Percentiles rank a stretch among this genome's conserved stretches.
Conservation (phyloP, 2,329 filamentous ascomycete genomes). For the Lachnellula arida region DNA sequence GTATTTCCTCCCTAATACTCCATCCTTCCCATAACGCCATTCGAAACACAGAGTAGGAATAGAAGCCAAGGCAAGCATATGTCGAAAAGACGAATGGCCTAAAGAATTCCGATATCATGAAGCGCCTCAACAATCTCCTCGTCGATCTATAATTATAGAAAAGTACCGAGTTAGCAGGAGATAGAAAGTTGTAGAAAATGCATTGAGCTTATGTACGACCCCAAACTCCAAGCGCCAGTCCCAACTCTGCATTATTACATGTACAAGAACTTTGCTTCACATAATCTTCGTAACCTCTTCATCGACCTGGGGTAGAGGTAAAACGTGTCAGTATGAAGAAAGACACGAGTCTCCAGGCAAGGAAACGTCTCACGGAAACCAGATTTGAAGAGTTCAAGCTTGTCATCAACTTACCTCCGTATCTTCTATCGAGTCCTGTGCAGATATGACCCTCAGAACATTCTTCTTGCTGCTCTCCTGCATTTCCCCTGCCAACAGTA, state of each 20-base stretch:
- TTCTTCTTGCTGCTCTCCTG: slow-evolving; percentile 99
- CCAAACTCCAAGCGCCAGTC: slow-evolving; percentile 12
- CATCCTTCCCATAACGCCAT: neutral
- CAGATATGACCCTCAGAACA: slow-evolving; percentile 88
- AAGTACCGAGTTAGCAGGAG: slow-evolving; percentile 5
- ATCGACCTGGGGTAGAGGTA: slow-evolving; percentile 38
- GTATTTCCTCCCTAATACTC: neutral
- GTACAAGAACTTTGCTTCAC: slow-evolving; percentile 24
- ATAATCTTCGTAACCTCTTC: slow-evolving; percentile 36
- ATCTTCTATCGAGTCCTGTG: slow-evolving; percentile 96
- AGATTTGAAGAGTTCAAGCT: slow-evolving; percentile 1
- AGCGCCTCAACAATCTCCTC: slow-evolving; percentile 3
- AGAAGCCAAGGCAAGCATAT: no score
- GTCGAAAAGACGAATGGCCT: neutral
- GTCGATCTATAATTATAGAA: slow-evolving; percentile 5
- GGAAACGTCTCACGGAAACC: neutral
- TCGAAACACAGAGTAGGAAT: neutral
- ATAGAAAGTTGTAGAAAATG: slow-evolving; percentile 1
- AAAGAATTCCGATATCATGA: neutral
- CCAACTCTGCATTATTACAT: slow-evolving; percentile 9
- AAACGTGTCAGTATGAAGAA: slow-evolving; percentile 47
- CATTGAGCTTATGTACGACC: slow-evolving; percentile 5
- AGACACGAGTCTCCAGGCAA: neutral
- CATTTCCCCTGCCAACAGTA: slow-evolving; percentile 90
- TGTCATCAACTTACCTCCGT: slow-evolving; percentile 73